phyloP scores from a whole-genome alignment of 1,284 basidiomycete genomes.

The Termitomyces sp. region DNA sequence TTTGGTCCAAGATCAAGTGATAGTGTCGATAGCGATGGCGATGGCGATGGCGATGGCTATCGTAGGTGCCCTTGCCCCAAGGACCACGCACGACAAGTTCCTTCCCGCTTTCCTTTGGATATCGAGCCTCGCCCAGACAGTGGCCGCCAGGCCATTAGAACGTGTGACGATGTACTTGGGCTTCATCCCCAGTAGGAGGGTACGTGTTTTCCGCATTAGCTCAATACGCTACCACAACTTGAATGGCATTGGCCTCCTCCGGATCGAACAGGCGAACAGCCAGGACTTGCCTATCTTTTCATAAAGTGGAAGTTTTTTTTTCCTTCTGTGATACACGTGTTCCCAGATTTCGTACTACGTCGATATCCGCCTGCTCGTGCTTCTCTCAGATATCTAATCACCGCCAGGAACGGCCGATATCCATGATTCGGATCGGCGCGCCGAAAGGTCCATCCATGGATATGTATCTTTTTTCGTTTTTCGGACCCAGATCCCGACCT shows the following conservation, averaged over 20 bases:
- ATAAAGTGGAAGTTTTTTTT: too few species aligned
- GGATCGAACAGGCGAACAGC: too few species aligned
- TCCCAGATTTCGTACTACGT: not conserved
- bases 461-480: not conserved
- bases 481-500: too few species aligned
- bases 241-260: too few species aligned
- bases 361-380: not conserved
- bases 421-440: conserved; percentile 7
- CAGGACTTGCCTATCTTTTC: too few species aligned
- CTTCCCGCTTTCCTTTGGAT: not conserved
- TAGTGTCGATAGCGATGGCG: not conserved
- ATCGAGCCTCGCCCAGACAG: not conserved
- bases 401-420: conserved; percentile 8
- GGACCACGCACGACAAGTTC: not conserved
- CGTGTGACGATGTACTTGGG: not conserved
- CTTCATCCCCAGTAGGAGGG: not conserved
- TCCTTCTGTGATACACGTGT: too few species aligned
- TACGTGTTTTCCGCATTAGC: not conserved
- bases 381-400: conserved; percentile 12
- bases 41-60: not conserved
- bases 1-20: not conserved
- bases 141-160: not conserved
- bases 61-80: not conserved
- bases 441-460: not conserved
- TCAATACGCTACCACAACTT: too few species aligned